Evolutionary conservation across 345 rosid species (phyloP), one percentile per base, ranked within the genome.

Genomic region (Eucalyptus sp.): DNA sequence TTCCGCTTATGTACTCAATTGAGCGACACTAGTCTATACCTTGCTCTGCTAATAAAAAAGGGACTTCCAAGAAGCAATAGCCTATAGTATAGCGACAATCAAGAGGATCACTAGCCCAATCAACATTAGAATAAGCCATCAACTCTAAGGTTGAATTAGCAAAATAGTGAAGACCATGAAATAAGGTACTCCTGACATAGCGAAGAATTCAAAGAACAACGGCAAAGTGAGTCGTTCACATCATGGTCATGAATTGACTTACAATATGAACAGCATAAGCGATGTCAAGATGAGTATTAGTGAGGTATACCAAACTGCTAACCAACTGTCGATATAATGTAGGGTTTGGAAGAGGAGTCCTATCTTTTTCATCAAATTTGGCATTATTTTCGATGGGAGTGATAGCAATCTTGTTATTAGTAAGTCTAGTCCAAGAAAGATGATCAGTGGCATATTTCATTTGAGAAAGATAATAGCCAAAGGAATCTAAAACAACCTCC

Each of bases 151-250:
- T 25, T 25, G 31, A 25, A 60, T 60, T 25, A 60, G 66, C 66
- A 60, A 27, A 60, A 60, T 10, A 25, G 15, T 60, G 29, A 25
- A 60, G 15, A 25, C 66, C 31, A 60, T 25, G 66, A 25, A 25
- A 24, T 58, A 58, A 7, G 58, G 58, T 18, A 52, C 25, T 20
- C 25, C 4, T 60, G 7, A 60, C 6, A 22, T 58, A 60, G 7
- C 7, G 14, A 60, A 58, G 0, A 10, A 25, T 25, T 60, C 15
- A 12, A 60, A 58, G n/a, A 58, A 60, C 7, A 58, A 0, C 7
- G 6, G 7, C 0, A 60, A 60, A 60, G 31, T 25, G 29, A 60
- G 31, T 8, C 15, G 0, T 58, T 58, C 3, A 0, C 66, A 27
- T 1, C 7, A 12, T 10, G 66, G 66, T 58, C 66, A 58, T 25